These are phyloP conservation scores for Acer yangbiense DNA, from an alignment of 345 rosid species.

Conservation along the genomic window DNA sequence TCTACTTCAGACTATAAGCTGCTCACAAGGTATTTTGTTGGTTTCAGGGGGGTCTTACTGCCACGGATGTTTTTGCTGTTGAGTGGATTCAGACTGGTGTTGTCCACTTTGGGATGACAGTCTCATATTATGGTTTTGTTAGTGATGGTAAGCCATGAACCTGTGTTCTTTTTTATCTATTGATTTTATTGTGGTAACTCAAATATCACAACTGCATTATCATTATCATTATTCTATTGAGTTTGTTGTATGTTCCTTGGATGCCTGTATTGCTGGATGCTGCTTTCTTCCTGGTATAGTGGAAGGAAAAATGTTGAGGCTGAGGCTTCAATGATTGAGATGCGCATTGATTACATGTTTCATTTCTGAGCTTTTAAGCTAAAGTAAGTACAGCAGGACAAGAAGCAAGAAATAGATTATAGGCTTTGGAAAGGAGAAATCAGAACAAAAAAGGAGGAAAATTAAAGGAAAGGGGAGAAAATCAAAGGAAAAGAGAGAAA, in stretches of 20 bases:
- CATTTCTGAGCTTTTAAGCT: background rate
- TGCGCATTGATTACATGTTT: background rate
- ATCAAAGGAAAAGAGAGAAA: background rate
- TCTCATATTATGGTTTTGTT: constrained; percentile 95
- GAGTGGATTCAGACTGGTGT: constrained; percentile 90
- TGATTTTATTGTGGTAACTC: background rate
- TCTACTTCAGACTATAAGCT: constrained; percentile 4
- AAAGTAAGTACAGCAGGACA: background rate
- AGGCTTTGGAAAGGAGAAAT: background rate
- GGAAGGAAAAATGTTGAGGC: background rate
- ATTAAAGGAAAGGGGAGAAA: background rate
- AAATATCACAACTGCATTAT: background rate
- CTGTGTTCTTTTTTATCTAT: background rate
- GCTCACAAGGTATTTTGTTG: constrained; percentile 14
- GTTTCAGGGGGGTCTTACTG: constrained; percentile 92
- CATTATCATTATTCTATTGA: background rate
- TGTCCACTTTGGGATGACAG: constrained; percentile 93
- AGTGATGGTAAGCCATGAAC: constrained; percentile 75
- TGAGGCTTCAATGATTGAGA: background rate
- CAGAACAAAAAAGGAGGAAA: background rate
- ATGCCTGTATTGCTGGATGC: background rate
- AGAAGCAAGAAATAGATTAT: background rate
- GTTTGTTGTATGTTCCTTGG: background rate
- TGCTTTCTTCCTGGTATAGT: constrained; percentile 4
- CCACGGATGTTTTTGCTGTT: constrained; percentile 97